Conservation (phyloP, 139 green algal species). For the Pseudopediastrum boryanum region DNA sequence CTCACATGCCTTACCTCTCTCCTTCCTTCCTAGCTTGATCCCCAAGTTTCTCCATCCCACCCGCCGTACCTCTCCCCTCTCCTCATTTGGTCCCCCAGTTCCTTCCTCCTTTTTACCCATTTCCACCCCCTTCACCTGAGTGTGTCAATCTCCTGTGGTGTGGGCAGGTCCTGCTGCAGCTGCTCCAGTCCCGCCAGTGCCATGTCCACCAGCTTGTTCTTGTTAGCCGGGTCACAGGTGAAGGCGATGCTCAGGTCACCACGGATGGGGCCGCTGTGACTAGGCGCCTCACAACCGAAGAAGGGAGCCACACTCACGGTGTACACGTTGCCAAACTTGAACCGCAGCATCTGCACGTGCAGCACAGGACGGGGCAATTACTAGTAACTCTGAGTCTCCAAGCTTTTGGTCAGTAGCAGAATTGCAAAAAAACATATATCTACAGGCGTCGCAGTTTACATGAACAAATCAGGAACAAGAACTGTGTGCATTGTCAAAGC, state of each 20-base stretch:
- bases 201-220: constrained; percentile 58
- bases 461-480: too few relatives aligned
- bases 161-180: constrained; percentile 62
- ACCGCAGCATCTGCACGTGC: constrained; percentile 71
- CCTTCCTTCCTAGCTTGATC: too few relatives aligned
- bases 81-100: too few relatives aligned
- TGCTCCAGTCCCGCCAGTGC: constrained; percentile 62
- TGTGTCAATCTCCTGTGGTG: constrained; percentile 68
- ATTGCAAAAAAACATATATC: too few relatives aligned
- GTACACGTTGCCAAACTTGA: constrained; percentile 76
- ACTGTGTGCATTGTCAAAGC: too few relatives aligned
- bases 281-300: constrained; percentile 69
- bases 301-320: constrained; percentile 59
- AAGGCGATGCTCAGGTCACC: constrained; percentile 84
- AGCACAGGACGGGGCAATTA: constrained; percentile 71
- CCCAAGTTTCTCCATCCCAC: too few relatives aligned
- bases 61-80: too few relatives aligned
- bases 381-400: too few relatives aligned
- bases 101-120: too few relatives aligned
- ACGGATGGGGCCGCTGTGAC: constrained; percentile 40
- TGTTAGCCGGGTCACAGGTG: constrained; percentile 77
- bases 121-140: constrained; percentile 46
- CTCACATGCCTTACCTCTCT: too few relatives aligned
- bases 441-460: too few relatives aligned
- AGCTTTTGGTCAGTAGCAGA: too few relatives aligned